phyloP scores from a whole-genome alignment of 768 basidiomycete species.

The Lentinus tigrinus region DNA sequence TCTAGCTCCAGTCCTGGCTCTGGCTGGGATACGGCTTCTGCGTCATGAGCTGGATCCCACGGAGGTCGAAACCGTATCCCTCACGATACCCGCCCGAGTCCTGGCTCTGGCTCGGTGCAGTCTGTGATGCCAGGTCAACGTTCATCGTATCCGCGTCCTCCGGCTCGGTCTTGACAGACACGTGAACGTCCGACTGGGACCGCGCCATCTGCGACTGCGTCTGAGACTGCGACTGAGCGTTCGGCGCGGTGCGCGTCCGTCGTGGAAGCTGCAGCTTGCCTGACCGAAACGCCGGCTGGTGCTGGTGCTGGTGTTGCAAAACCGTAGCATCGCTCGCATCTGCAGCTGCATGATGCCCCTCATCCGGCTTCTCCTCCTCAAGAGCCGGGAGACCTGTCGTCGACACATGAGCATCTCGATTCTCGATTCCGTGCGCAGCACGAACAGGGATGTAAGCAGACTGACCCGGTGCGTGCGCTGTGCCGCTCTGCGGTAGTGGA shows the following conservation, averaged over 20 bases:
- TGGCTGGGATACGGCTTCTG: slow-evolving; percentile 10
- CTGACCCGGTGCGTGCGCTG: no score
- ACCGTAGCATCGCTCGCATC: background rate
- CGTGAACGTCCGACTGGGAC: no score
- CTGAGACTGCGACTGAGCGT: background rate
- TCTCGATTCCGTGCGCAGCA: no score
- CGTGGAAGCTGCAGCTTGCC: slow-evolving; percentile 5
- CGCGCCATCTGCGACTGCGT: background rate
- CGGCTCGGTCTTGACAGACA: slow-evolving; percentile 7
- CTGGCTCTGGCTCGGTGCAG: slow-evolving; percentile 1
- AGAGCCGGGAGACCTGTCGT: background rate
- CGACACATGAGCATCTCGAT: background rate
- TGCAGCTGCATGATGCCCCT: background rate
- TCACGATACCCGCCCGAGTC: slow-evolving; percentile 1
- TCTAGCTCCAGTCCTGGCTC: background rate
- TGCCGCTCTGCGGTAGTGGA: background rate
- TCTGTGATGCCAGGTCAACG: background rate
- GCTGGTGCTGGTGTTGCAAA: background rate
- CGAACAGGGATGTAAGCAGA: no score
- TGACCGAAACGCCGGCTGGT: slow-evolving; percentile 1
- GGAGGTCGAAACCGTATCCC: slow-evolving; percentile 10
- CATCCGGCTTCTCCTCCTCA: background rate
- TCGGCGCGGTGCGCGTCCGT: background rate
- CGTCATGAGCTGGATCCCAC: slow-evolving; percentile 11
- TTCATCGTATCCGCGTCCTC: background rate